A percentile compares a stretch with the other conserved stretches of the same genome.
Evolutionary conservation across 108 stramenopile genomes (phyloP).

Genomic region (Cyclotella baltica): DNA sequence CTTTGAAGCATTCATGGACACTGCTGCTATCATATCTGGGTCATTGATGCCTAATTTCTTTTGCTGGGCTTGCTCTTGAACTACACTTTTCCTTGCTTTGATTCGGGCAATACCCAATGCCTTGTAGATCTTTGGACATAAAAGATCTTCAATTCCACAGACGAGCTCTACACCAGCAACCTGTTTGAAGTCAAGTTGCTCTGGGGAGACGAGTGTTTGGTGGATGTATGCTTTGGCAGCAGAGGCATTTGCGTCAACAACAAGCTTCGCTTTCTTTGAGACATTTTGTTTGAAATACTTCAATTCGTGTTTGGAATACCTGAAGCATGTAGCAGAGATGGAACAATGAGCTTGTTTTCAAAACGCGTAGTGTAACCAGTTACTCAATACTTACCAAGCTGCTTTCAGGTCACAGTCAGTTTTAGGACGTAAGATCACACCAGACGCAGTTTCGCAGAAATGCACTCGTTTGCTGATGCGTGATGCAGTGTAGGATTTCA

Average conservation of each 20-base stretch:
- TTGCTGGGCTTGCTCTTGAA: background rate
- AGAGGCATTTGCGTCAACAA: background rate
- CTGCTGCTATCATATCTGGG: background rate
- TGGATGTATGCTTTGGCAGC: background rate
- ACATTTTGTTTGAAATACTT: background rate
- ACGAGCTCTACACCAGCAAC: background rate
- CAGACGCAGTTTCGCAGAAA: background rate
- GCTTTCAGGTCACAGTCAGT: background rate
- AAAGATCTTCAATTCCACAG: background rate
- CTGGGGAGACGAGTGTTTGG: background rate
- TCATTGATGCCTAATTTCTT: background rate
- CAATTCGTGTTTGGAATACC: background rate
- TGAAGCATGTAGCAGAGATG: no score
- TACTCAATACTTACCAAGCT: background rate
- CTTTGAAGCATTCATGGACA: background rate
- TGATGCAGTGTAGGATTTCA: background rate
- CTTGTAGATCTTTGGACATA: background rate
- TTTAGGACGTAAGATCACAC: background rate
- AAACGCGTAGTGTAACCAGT: no score
- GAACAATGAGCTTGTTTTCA: no score
- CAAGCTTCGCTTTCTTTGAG: background rate
- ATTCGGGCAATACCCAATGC: background rate
- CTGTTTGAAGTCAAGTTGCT: background rate
- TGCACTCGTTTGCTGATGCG: background rate
- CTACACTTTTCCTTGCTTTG: background rate